A percentile compares a stretch with the other conserved stretches of the same genome.
These are phyloP conservation scores for Penicillium rolfsii DNA, from an alignment of 2,329 filamentous ascomycete genomes.

Conservation along the genomic window DNA sequence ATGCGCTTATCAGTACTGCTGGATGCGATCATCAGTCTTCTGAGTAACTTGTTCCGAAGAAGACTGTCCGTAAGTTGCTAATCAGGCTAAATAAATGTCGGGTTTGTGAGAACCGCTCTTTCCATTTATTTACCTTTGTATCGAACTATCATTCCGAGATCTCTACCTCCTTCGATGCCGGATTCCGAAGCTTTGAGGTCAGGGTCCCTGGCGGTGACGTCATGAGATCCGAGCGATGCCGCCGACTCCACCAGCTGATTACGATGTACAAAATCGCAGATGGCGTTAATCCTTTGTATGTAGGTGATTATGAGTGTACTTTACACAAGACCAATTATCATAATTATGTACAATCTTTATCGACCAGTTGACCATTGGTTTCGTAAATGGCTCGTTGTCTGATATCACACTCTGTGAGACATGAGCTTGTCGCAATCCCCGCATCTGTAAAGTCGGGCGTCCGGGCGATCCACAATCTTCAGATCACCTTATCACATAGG, in stretches of 20 bases:
- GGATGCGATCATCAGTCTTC: slow-evolving; percentile 1
- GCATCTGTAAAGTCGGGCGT: no score
- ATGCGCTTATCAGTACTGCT: background rate
- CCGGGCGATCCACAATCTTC: background rate
- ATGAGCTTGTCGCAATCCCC: background rate
- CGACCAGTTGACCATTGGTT: background rate
- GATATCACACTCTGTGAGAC: background rate
- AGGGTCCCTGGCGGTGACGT: slow-evolving; percentile 15
- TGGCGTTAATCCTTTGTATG: background rate
- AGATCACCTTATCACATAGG: background rate
- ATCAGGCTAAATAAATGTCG: background rate
- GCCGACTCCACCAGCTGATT: slow-evolving; percentile 5
- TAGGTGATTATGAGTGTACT: background rate
- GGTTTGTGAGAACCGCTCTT: background rate
- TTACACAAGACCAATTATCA: background rate
- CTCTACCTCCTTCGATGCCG: background rate
- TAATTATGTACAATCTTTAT: background rate
- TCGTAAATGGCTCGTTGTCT: background rate
- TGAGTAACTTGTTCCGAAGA: background rate
- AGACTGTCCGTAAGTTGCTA: background rate
- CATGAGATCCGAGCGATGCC: slow-evolving; percentile 17
- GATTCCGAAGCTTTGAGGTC: background rate
- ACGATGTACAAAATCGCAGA: background rate
- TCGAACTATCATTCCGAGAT: background rate
- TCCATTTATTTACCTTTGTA: background rate